A percentile compares a stretch with the other conserved stretches of the same genome.
These are phyloP conservation scores for Dillenia turbinata DNA, from an alignment of 164 flowering plant species.

Conservation along the genomic window DNA sequence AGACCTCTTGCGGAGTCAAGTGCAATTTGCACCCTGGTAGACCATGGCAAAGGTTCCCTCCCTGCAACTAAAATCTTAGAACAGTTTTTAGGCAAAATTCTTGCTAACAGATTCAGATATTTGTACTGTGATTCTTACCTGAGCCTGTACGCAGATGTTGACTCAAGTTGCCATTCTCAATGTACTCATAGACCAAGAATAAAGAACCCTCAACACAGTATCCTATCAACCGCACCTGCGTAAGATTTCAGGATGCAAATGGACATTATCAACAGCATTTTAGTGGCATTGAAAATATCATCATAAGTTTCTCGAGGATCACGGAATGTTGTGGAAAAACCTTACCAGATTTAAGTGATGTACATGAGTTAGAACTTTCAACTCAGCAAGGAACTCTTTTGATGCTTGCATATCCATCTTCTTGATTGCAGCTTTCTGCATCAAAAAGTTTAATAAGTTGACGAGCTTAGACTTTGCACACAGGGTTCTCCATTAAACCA, in stretches of 20 bases:
- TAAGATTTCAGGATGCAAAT: neutral
- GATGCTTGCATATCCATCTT: slow-evolving; percentile 96
- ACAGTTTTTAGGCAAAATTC: too few species aligned
- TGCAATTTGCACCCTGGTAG: slow-evolving; percentile 85
- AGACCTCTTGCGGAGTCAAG: slow-evolving; percentile 98
- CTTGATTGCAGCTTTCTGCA: slow-evolving; percentile 91
- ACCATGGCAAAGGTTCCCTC: slow-evolving; percentile 70
- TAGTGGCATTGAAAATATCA: too few species aligned
- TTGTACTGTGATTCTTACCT: slow-evolving; percentile 26
- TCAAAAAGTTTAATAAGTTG: neutral
- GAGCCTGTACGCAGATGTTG: slow-evolving; percentile 66
- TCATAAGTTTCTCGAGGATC: too few species aligned
- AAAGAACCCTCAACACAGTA: slow-evolving; percentile 76
- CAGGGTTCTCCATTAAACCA: too few species aligned
- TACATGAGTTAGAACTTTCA: slow-evolving; percentile 80
- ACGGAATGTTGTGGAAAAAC: neutral
- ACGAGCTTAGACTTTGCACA: too few species aligned
- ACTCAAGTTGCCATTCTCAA: slow-evolving; percentile 88
- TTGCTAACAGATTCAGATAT: too few species aligned
- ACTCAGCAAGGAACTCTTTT: slow-evolving; percentile 78
- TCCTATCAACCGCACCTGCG: slow-evolving; percentile 93
- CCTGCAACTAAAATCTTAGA: slow-evolving; percentile 27
- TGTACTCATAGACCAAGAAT: slow-evolving; percentile 78
- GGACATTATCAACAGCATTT: too few species aligned
- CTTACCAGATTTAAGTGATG: slow-evolving; percentile 91